A percentile compares a stretch with the other conserved stretches of the same genome.
phyloP scores from a whole-genome alignment of 768 basidiomycete genomes.

The Crepidotus variabilis region DNA sequence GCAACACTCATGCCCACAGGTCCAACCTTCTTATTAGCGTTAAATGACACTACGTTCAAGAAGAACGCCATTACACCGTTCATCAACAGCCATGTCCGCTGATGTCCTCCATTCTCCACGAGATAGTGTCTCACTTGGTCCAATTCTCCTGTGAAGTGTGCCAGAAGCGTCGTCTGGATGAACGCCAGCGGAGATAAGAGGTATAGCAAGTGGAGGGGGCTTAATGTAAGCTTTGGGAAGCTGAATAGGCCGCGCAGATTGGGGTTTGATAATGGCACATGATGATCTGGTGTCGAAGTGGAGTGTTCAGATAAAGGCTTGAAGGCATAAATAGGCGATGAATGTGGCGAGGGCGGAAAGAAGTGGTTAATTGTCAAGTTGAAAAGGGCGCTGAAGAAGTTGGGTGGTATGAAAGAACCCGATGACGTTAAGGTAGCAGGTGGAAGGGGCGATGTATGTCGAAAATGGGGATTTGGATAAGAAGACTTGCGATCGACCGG shows the following conservation, averaged over 20 bases:
- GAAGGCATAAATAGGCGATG: conserved; percentile 6
- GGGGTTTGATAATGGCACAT: not conserved
- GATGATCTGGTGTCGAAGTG: not conserved
- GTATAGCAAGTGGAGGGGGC: conserved; percentile 80
- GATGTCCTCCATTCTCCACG: conserved; percentile 18
- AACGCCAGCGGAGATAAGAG: conserved; percentile 93
- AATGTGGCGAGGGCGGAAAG: conserved; percentile 11
- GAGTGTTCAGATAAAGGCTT: conserved; percentile 4
- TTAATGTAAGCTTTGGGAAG: conserved; percentile 28
- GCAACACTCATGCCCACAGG: conserved; percentile 90
- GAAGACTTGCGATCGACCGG: not conserved
- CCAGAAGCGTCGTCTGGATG: conserved; percentile 78
- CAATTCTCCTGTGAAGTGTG: conserved; percentile 79
- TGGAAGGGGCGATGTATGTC: not conserved
- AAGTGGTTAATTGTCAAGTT: conserved; percentile 4
- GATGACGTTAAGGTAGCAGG: not conserved
- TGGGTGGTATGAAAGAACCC: not conserved
- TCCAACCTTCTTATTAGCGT: conserved; percentile 91
- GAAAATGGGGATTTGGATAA: not conserved
- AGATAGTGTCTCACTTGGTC: conserved; percentile 40
- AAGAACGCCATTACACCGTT: conserved; percentile 91
- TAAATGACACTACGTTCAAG: conserved; percentile 91
- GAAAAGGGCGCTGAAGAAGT: not conserved
- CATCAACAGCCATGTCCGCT: conserved; percentile 52
- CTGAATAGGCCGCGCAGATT: conserved; percentile 6